These are phyloP conservation scores for Zopfochytrium polystomum DNA, from an alignment of 371 early-diverging fungal species.

Conservation along the genomic window DNA sequence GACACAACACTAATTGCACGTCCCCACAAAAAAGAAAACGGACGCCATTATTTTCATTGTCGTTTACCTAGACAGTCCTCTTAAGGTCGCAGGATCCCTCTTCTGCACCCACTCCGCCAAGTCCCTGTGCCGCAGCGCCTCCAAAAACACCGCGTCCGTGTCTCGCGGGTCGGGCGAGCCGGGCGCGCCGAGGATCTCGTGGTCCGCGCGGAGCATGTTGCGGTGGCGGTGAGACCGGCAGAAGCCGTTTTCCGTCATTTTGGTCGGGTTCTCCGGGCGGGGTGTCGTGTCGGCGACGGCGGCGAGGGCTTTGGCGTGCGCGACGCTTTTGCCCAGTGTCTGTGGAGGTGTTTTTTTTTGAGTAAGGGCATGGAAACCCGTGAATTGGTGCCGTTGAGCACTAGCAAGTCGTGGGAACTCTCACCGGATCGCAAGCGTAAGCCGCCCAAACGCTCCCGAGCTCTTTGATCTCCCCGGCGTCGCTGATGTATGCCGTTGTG, in stretches of 20 bases:
- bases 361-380: not conserved
- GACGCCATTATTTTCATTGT: too few relatives aligned
- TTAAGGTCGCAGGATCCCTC: conserved; percentile 8
- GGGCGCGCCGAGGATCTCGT: conserved; percentile 32
- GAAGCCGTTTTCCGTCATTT: conserved; percentile 12
- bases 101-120: conserved; percentile 32
- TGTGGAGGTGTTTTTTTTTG: not conserved
- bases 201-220: too few relatives aligned
- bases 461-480: conserved; percentile 26
- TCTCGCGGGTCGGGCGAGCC: conserved; percentile 34
- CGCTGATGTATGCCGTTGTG: conserved; percentile 30
- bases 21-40: not conserved
- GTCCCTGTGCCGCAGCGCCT: conserved; percentile 13
- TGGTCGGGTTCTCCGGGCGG: conserved; percentile 3
- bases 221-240: too few relatives aligned
- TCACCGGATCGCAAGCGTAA: too few relatives aligned
- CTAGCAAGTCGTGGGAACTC: not conserved
- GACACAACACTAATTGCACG: not conserved
- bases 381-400: too few relatives aligned
- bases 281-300: not conserved
- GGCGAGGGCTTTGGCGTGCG: not conserved
- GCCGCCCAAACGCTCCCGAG: conserved; percentile 21
- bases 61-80: conserved; percentile 30
- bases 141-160: conserved; percentile 14
- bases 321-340: not conserved